These are phyloP conservation scores for Cenchrus fungigraminus DNA, from an alignment of 176 grass and related monocot genomes.

Conservation along the genomic window DNA sequence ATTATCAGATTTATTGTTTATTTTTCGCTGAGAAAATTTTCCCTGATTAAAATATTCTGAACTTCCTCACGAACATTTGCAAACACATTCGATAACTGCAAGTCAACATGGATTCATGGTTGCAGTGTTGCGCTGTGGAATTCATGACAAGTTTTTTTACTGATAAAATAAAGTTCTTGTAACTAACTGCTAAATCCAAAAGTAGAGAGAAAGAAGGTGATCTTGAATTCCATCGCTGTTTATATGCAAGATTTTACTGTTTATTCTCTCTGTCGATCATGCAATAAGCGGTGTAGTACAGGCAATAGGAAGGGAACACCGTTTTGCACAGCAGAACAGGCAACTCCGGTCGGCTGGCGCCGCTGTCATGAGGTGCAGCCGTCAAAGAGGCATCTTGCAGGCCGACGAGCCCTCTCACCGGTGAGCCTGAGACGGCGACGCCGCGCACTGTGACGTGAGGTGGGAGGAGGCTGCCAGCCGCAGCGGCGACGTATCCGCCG, in stretches of 20 bases:
- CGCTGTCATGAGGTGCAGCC: background rate
- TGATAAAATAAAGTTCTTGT: background rate
- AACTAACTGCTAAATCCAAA: background rate
- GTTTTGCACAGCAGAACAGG: conserved; percentile 32
- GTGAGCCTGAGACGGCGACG: conserved; percentile 29
- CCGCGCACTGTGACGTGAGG: conserved; percentile 14
- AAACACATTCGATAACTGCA: background rate
- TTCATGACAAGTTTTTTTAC: background rate
- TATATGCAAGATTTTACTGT: background rate
- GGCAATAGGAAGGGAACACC: conserved; percentile 41
- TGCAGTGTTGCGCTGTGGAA: background rate
- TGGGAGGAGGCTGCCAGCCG: conserved; percentile 19
- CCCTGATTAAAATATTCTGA: background rate
- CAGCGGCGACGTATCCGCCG: background rate
- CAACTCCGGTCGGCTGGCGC: background rate
- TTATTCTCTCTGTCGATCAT: background rate
- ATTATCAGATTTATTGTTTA: too few species aligned
- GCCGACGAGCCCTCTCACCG: conserved; percentile 15
- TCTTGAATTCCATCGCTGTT: background rate
- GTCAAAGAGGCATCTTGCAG: conserved; percentile 11
- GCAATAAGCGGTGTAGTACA: conserved; percentile 39
- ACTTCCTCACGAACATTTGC: background rate
- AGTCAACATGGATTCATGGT: background rate
- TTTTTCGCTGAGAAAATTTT: too few species aligned
- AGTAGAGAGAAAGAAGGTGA: background rate